These are phyloP conservation scores for Kuraishia molischiana DNA, from an alignment of 805 yeast genomes.

Conservation along the genomic window DNA sequence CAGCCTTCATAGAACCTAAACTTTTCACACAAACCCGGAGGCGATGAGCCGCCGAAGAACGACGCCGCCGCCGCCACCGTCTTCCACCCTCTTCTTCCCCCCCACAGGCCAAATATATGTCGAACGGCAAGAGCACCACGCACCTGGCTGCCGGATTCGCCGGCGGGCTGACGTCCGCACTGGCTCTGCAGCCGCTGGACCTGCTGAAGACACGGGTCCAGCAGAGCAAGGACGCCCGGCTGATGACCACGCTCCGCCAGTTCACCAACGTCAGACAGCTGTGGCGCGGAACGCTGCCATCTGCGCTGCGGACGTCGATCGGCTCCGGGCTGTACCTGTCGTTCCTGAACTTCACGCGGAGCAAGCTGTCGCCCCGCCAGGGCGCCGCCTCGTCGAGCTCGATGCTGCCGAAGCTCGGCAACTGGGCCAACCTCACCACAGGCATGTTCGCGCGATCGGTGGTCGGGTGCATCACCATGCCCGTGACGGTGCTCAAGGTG, in stretches of 20 bases:
- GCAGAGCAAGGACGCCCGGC: slow-evolving; percentile 31
- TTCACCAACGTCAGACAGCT: slow-evolving; percentile 37
- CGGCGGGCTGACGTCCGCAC: slow-evolving; percentile 79
- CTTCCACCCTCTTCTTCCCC: background rate
- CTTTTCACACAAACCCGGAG: too few species aligned
- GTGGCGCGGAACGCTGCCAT: slow-evolving; percentile 94
- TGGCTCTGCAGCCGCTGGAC: slow-evolving; percentile 81
- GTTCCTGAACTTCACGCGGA: slow-evolving; percentile 53
- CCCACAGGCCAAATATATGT: background rate
- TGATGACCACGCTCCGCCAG: slow-evolving; percentile 24
- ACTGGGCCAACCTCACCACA: slow-evolving; percentile 56
- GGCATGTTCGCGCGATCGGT: slow-evolving; percentile 75
- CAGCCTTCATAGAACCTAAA: background rate
- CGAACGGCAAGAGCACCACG: slow-evolving; percentile 12
- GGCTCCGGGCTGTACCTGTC: slow-evolving; percentile 87
- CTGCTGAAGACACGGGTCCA: slow-evolving; percentile 81
- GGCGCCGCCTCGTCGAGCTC: slow-evolving; percentile 17
- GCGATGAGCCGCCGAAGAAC: too few species aligned
- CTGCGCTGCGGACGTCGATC: slow-evolving; percentile 79
- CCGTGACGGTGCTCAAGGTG: slow-evolving; percentile 83
- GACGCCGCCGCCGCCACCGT: background rate
- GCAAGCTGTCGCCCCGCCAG: slow-evolving; percentile 28
- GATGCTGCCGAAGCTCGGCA: slow-evolving; percentile 63
- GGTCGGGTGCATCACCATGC: slow-evolving; percentile 90
- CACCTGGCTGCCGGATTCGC: slow-evolving; percentile 75